These are phyloP conservation scores for Schizosaccharomyces osmophilus DNA, from an alignment of 805 yeast genomes.

Conservation along the genomic window DNA sequence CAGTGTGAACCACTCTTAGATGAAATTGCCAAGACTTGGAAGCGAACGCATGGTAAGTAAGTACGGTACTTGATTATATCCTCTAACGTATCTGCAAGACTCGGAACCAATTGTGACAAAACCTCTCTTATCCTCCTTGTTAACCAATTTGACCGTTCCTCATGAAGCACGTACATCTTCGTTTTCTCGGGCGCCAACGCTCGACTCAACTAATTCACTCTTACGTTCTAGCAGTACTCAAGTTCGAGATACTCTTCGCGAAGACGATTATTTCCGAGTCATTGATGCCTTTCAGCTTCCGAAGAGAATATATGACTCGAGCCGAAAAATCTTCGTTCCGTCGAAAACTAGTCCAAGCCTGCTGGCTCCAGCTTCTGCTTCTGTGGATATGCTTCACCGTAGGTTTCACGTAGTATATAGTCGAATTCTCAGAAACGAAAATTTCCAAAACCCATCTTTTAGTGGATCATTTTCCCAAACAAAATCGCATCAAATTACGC, in stretches of 20 bases:
- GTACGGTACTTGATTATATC: neutral
- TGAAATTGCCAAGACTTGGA: conserved; percentile 61
- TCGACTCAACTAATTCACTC: neutral
- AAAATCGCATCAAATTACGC: conserved; percentile 24
- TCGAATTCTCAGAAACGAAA: conserved; percentile 49
- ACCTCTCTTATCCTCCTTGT: conserved; percentile 34
- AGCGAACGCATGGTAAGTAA: conserved; percentile 58
- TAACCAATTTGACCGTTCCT: conserved; percentile 28
- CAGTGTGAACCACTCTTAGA: conserved; percentile 44
- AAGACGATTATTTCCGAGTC: conserved; percentile 34
- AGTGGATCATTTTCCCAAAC: conserved; percentile 12
- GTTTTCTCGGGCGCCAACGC: neutral
- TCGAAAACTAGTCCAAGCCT: conserved; percentile 6
- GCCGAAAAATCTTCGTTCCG: conserved; percentile 17
- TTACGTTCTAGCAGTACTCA: neutral
- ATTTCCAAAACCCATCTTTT: conserved; percentile 32
- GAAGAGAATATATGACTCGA: conserved; percentile 32
- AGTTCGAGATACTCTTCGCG: neutral
- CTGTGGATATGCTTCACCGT: conserved; percentile 13
- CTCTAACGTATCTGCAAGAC: neutral
- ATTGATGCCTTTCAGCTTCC: conserved; percentile 45
- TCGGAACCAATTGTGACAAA: conserved; percentile 47
- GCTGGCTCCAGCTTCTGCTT: conserved; percentile 9
- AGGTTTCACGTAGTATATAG: conserved; percentile 45
- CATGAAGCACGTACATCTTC: conserved; percentile 8